Base-by-base conservation (phyloP, 176 grass and related monocot genomes). In the Juncus inflexus region DNA sequence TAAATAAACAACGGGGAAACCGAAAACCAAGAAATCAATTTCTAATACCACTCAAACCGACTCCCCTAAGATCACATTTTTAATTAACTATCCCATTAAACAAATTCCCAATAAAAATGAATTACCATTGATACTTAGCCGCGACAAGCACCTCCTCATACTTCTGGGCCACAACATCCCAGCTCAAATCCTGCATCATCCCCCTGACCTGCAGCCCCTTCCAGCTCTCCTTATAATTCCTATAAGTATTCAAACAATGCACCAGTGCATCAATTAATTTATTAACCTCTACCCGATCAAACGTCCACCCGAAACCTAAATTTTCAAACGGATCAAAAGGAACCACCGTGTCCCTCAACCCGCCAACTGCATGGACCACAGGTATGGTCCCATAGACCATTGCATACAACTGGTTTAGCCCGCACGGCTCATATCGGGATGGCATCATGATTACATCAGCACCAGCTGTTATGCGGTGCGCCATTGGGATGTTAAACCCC, bases 81-180 rank as follows among this genome's bases (percentile, higher is more conserved):
- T 28, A 28, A 28, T 28, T 28, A 28, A 28, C 19, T 28, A 28
- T 28, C 19, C 19, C 19, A 28, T 28, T 28, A 28, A 68, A 12
- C 15, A 54, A 12, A 51, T 12, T 13, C 54, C 19, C 41, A 55
- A 70, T 42, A 14, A 16, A 50, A 16, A 66, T 7, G 2, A 35
- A 70, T 91, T 72, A 99, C 88, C 94, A 92, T 57, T 92, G 94
- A 72, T 99, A 99, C 83, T 99, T 92, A 40, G 94, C 94, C 39
- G 90, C 86, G 55, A 92, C 53, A 15, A 99, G 94, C 65, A 92
- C 85, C 40, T 86, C 76, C 80, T 99, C 94, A 62, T 99, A 99
- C 3, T 80, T 78, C 75, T 82, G 54, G 9, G 94, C 94, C 14
- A 85, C 88, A 69, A 77, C 74, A 76, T 97, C 94, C 94, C 88